Base-by-base conservation (phyloP, 1,284 basidiomycete species). In the Heterobasidion annosum region DNA sequence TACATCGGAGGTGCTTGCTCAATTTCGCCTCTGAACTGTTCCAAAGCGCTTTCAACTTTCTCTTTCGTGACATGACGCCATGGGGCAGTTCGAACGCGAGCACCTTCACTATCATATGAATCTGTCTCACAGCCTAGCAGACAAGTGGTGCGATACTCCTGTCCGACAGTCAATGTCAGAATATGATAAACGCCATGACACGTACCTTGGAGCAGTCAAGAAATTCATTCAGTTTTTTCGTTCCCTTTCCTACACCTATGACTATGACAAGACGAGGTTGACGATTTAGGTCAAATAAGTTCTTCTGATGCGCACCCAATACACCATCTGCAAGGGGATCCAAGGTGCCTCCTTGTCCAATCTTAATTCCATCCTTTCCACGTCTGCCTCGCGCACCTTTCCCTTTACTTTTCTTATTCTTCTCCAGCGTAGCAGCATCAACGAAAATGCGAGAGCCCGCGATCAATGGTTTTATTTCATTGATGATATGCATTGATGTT, bases 241-340 rank as follows among this genome's bases (percentile, higher is more conserved):
- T 99, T 15, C 86, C 96, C 65, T 84, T 88, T 33, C 91, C 91
- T 34, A 98, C 76, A 45, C 94, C 97, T 52, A 99, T 77, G 49
- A 98, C 95, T 95, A 55, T 45, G 49, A 56, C 46, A 52, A 19
- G 4, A 12, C 33, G 37, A 7, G 15, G 8, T 12, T 12, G 15
- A 15, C 12, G 13, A 19, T 19, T 18, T 13, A 40, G 9, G 18
- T 49, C 43, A 54, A 44, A 42, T 13, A 18, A 56, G 25, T 19
- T 7, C 33, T 4, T 8, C 15, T n/a, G 9, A 16, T 46, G 42
- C 45, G 47, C 67, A 90, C 89, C 88, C 58, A 93, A 73, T 18
- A 96, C 93, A 48, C 93, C 93, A 66, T 93, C 89, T n/a, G 97
- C 97, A 16, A 99, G 77, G 10, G 97, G 97, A 73, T 99, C 97